Percentiles rank a stretch among this genome's conserved stretches.
Conservation (phyloP, 2,329 filamentous ascomycete genomes). For the Claviceps sp. region DNA sequence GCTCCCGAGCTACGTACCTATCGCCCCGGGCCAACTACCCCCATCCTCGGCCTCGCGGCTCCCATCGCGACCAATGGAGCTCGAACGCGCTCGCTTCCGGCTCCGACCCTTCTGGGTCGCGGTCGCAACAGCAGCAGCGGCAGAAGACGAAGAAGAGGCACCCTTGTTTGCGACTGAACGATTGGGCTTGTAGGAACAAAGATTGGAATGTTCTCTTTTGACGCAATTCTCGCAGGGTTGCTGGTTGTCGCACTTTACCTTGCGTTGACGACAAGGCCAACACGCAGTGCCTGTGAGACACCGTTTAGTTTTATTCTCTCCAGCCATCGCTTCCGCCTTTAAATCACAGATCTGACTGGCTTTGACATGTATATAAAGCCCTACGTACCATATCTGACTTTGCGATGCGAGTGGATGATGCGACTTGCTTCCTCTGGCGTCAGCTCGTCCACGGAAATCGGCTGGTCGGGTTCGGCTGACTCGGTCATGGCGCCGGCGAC, state of each 20-base stretch:
- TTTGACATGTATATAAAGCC: too few relatives aligned
- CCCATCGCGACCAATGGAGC: slow-evolving; percentile 19
- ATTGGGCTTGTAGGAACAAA: slow-evolving; percentile 57
- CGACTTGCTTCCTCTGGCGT: slow-evolving; percentile 53
- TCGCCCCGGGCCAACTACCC: slow-evolving; percentile 29
- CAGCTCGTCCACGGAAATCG: slow-evolving; percentile 39
- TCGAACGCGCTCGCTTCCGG: slow-evolving; percentile 23
- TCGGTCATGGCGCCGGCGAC: slow-evolving; percentile 26
- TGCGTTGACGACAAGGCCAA: slow-evolving; percentile 54
- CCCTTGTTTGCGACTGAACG: slow-evolving; percentile 26
- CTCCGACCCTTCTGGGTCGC: slow-evolving; percentile 10
- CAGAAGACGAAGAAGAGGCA: slow-evolving; percentile 9
- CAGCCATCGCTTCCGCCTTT: too few relatives aligned
- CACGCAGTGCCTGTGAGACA: slow-evolving; percentile 41
- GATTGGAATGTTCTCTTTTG: slow-evolving; percentile 49
- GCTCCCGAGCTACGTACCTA: slow-evolving; percentile 17
- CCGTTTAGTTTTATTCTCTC: too few relatives aligned
- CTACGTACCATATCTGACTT: slow-evolving; percentile 52
- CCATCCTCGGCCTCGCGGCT: slow-evolving; percentile 22
- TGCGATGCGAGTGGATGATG: slow-evolving; percentile 56
- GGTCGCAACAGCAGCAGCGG: slow-evolving; percentile 6
- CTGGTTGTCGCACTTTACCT: slow-evolving; percentile 58
- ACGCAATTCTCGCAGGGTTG: slow-evolving; percentile 56
- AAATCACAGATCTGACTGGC: too few relatives aligned
- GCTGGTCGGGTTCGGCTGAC: slow-evolving; percentile 28